Evolutionary conservation across 2,329 filamentous ascomycete species (phyloP), one percentile per base, ranked within the genome.

Genomic region (Alternaria alternata): DNA sequence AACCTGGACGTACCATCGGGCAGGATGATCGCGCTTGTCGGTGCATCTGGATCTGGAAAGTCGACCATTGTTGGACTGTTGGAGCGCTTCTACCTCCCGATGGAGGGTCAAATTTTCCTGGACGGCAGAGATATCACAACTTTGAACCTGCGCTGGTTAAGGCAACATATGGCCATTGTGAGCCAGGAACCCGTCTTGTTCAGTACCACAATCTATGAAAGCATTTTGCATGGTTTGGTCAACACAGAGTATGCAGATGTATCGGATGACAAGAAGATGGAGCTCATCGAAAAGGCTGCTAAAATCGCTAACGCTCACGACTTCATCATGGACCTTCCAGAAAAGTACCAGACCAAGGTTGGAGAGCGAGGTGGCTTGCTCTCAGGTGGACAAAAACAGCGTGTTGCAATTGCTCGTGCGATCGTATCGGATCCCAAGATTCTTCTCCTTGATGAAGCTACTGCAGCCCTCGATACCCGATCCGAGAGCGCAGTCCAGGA

Each of bases 321-420:
- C 66, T 99, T 99, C 75, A 90, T 99, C 66, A 86, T 83, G 6
- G 80, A 85, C 12, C 85, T 98, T 1, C 93, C 95, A 0, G 91
- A 98, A 68, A 91, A 91, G 2, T 98, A 98, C 71, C 87, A 97
- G 66, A 98, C 95, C 0, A 89, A 96, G 66, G 94, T 98, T n/a
- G 95, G 95, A 57, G 93, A 98, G 78, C 90, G 94, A 64, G 95
- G 95, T 9, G 96, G 97, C 75, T 81, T 97, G 53, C 85, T 99
- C 8, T 96, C 92, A 56, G 95, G 95, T 76, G 95, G 95, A 36
- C 95, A 99, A 80, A 97, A 97, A 79, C 95, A 98, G 80, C 92
- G 95, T 69, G 96, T 98, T 73, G 94, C 94, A 12, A 97, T 98
- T 78, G 93, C 94, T 7, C 86, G 93, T 72, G 94, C 94, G 39